phyloP scores from a whole-genome alignment of 257 asterid species.

The Nicotiana knightiana region DNA sequence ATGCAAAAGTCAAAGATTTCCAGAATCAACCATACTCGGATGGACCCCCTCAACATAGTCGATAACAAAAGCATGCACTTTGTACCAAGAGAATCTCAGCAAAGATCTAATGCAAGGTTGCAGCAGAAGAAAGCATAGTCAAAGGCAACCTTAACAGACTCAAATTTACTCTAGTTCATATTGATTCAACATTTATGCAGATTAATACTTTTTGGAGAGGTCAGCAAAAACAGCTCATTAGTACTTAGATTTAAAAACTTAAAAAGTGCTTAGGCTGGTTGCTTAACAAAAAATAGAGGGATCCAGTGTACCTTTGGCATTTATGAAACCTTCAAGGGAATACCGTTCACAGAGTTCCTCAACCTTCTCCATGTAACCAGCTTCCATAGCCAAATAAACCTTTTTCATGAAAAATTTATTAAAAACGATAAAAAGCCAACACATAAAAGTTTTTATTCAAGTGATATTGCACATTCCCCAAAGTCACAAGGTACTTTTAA shows the following conservation, averaged over 20 bases:
- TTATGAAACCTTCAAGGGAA: conserved; percentile 65
- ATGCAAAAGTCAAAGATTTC: not conserved
- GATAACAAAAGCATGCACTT: not conserved
- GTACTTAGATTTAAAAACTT: not conserved
- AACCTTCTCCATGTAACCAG: conserved; percentile 88
- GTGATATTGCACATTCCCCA: not conserved
- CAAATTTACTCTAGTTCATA: not conserved
- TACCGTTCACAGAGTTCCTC: conserved; percentile 85
- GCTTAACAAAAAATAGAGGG: not conserved
- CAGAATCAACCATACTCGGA: not conserved
- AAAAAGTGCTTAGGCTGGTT: not conserved
- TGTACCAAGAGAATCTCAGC: conserved; percentile 4
- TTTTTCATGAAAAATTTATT: conserved; percentile 16
- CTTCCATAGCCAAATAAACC: conserved; percentile 98
- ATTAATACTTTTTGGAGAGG: not conserved
- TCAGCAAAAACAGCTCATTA: not conserved
- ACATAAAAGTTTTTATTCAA: not conserved
- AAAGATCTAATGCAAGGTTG: not conserved
- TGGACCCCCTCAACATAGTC: not conserved
- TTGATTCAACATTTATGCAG: not conserved
- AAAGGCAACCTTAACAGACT: not conserved
- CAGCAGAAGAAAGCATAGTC: not conserved
- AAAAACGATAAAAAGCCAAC: not conserved
- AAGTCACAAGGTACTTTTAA: not conserved
- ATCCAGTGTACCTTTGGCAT: conserved; percentile 52